Percentiles rank a stretch among this genome's conserved stretches.
Conservation (phyloP, 805 yeast species). For the Metschnikowia colocasiae region DNA sequence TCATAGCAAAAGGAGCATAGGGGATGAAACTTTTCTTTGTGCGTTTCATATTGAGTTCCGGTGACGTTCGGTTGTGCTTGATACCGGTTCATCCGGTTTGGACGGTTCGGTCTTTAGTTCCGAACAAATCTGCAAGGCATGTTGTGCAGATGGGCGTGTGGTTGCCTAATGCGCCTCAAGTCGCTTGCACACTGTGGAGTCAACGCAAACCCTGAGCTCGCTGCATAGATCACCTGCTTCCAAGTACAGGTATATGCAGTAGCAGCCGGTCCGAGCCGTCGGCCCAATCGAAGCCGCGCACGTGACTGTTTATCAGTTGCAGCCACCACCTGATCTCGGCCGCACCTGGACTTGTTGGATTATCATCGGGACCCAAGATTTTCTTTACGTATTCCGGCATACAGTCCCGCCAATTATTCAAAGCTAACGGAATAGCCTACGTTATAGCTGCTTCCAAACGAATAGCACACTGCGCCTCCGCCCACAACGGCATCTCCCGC, state of each 20-base stretch:
- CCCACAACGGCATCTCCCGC: conserved; percentile 37
- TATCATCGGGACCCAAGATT: too few relatives aligned
- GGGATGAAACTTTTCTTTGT: neutral
- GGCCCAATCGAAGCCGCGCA: neutral
- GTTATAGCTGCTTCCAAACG: conserved; percentile 57
- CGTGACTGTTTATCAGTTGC: neutral
- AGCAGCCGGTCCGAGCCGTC: neutral
- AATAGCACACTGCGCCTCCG: conserved; percentile 82
- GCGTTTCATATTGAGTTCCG: neutral
- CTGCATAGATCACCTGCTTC: neutral
- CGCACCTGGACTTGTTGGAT: neutral
- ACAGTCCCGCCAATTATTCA: neutral
- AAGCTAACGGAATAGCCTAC: conserved; percentile 15
- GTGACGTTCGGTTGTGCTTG: neutral
- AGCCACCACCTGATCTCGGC: neutral
- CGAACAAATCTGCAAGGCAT: neutral
- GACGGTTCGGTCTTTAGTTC: neutral
- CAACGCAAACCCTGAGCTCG: neutral
- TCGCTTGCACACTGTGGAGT: neutral
- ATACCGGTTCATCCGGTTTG: neutral
- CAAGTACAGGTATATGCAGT: neutral
- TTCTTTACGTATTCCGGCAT: too few relatives aligned
- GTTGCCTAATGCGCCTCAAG: neutral
- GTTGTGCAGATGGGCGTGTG: neutral
- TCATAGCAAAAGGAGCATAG: neutral